Base-by-base conservation (phyloP, 257 asterid genomes). In the Echium plantagineum region DNA sequence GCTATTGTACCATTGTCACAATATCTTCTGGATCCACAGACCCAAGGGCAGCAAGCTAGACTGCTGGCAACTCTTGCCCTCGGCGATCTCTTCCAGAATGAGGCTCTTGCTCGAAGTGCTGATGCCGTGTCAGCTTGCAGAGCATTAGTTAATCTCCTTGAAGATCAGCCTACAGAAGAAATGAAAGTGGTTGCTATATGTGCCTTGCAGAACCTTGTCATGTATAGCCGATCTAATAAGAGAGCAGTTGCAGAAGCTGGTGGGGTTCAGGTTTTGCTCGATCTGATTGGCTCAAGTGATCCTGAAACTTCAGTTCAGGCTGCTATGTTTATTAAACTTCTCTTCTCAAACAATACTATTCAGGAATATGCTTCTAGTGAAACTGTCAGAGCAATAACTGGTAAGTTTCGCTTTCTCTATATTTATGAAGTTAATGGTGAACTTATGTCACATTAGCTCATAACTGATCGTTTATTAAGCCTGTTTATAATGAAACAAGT, bases 181-280 rank as follows among this genome's bases (percentile, higher is more conserved):
- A 93, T 89, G 98, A 93, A 93, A 80, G 98, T 93, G 9, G 96
- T 93, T 8, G 93, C 98, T 55, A 83, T 93, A 75, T 93, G 98
- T 69, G 85, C 98, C 63, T 70, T 93, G 63, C 98, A 93, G 82
- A 93, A 93, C 75, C 94, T 93, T 51, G 98, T 89, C 22, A 88
- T 88, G 95, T 77, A 93, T 80, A 89, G 97, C 74, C 74, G 97
- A 73, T 93, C 88, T 61, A 93, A 93, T 70, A 88, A 84, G 72
- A 81, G 98, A 80, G 98, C 98, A 2, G 98, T 93, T 71, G 98
- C 98, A n/a, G 98, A 93, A 84, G 98, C 97, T 61, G 98, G 98
- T 62, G 98, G 98, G 16, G 97, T 93, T 60, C 98, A 93, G 84
- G 97, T 86, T 67, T 97, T 93, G 74, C 86, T 89, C 10, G 97